These are phyloP conservation scores for Ettlia oleoabundans DNA, from an alignment of 139 green algal genomes.

Conservation along the genomic window DNA sequence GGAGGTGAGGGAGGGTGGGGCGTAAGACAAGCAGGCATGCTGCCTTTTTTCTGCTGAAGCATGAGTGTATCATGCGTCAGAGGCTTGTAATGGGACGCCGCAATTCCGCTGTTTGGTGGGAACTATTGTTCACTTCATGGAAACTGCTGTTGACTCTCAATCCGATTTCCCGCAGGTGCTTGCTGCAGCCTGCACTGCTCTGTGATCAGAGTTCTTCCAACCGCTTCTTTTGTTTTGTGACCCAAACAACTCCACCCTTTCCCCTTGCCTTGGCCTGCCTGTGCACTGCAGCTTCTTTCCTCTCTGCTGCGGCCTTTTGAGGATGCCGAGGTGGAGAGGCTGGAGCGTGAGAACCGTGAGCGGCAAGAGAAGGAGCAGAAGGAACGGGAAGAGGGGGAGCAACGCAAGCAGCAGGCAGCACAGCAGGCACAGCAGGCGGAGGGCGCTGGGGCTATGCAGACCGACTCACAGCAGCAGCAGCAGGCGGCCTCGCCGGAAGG, in stretches of 20 bases:
- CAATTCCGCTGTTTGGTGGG: too few relatives aligned
- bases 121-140: too few relatives aligned
- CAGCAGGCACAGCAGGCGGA: not conserved
- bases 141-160: too few relatives aligned
- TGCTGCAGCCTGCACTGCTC: too few relatives aligned
- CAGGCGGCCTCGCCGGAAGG: not conserved
- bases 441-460: constrained; percentile 21
- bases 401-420: not conserved
- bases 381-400: not conserved
- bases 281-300: constrained; percentile 34
- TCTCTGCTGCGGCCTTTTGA: constrained; percentile 37
- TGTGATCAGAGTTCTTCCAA: too few relatives aligned
- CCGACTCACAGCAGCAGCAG: constrained; percentile 15
- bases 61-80: too few relatives aligned
- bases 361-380: not conserved
- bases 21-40: too few relatives aligned
- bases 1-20: constrained; percentile 47
- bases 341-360: constrained; percentile 12
- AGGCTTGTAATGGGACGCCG: too few relatives aligned
- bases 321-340: constrained; percentile 19
- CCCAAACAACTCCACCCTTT: too few relatives aligned
- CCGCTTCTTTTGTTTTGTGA: not conserved
- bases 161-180: too few relatives aligned
- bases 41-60: too few relatives aligned
- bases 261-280: too few relatives aligned